phyloP scores from a whole-genome alignment of 2,329 filamentous ascomycete species.

The Leptographium flavum region DNA sequence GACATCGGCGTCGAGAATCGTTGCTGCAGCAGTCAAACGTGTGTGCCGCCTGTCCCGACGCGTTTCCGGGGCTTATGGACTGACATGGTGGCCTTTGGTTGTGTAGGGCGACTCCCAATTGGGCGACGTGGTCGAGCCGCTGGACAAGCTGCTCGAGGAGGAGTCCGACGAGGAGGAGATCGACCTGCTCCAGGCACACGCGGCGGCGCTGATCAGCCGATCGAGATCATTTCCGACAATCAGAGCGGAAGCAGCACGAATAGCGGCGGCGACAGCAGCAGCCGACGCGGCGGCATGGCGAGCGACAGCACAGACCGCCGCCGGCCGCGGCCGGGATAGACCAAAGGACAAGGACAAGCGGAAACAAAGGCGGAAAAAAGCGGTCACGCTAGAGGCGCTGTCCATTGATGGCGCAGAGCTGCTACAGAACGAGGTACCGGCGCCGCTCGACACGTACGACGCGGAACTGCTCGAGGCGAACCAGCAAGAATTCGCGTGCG shows the following conservation, averaged over 20 bases:
- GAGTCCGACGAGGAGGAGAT: conserved; percentile 29
- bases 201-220: conserved; percentile 49
- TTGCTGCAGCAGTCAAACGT: conserved; percentile 55
- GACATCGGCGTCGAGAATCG: conserved; percentile 54
- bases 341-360: not conserved
- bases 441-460: conserved; percentile 42
- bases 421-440: conserved; percentile 12
- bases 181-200: conserved; percentile 28
- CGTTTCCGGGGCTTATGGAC: not conserved
- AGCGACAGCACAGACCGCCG: not conserved
- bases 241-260: conserved; percentile 36
- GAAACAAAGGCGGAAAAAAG: conserved; percentile 18
- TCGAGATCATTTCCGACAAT: conserved; percentile 71
- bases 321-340: not conserved
- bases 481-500: conserved; percentile 72
- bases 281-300: not conserved
- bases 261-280: conserved; percentile 21
- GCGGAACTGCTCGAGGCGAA: conserved; percentile 64
- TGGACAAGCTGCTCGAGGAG: conserved; percentile 46
- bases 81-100: not conserved
- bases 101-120: conserved; percentile 39
- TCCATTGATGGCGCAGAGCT: conserved; percentile 20
- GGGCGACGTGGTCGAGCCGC: conserved; percentile 36
- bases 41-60: conserved; percentile 14
- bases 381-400: conserved; percentile 35